These are phyloP conservation scores for Neonectria coccinea DNA, from an alignment of 2,329 filamentous ascomycete species.

Conservation along the genomic window DNA sequence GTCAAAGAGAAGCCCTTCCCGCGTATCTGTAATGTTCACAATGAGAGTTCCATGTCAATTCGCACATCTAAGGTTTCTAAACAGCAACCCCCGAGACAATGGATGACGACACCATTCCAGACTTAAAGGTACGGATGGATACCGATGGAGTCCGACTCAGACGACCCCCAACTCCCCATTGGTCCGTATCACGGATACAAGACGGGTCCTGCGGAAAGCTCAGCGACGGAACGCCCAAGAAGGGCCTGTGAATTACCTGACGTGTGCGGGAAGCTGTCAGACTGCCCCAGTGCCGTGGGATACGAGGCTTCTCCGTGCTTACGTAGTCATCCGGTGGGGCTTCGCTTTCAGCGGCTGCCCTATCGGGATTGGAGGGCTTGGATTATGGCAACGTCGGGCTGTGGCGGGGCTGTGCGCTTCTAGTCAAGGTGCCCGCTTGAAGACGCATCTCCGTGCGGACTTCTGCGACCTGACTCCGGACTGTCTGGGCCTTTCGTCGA, in stretches of 20 bases:
- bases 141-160: not conserved
- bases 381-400: not conserved
- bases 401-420: constrained; percentile 20
- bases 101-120: constrained; percentile 31
- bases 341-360: not conserved
- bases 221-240: not conserved
- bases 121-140: not conserved
- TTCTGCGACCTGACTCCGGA: constrained; percentile 11
- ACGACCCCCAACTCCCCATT: not conserved
- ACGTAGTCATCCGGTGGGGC: constrained; percentile 1
- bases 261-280: too few relatives aligned
- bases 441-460: constrained; percentile 10
- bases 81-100: constrained; percentile 17
- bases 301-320: not conserved
- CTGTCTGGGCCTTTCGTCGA: not conserved
- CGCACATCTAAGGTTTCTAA: constrained; percentile 11
- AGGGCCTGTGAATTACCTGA: not conserved
- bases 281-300: not conserved
- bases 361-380: constrained; percentile 10
- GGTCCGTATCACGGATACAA: not conserved
- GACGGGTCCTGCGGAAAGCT: not conserved
- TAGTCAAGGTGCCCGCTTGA: constrained; percentile 6
- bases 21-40: not conserved
- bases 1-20: not conserved
- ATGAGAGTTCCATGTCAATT: not conserved